Evolutionary conservation across 208 protist species (phyloP), one percentile per base, ranked within the genome.

Genomic region (Trypanosoma congolense): DNA sequence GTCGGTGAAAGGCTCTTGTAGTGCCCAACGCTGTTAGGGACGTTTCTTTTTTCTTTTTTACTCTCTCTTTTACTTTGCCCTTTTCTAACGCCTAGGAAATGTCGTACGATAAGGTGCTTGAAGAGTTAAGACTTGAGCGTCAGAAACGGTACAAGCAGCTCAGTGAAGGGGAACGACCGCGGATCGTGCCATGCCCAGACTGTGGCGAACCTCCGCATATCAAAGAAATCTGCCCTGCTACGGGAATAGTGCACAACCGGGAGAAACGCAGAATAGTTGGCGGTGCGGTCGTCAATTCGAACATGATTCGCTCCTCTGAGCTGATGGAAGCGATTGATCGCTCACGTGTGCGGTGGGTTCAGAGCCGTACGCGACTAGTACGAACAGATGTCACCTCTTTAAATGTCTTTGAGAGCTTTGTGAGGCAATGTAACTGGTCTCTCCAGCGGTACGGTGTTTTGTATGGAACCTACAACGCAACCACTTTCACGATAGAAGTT

Each of bases 401-500:
- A 30, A 90, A 88, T 57, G 75, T 95, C 3, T 93, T 95, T 56
- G 83, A 95, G 56, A 92, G 69, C 41, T 95, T 87, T 56, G 75
- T 80, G 31, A 65, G 66, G 1, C 73, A 80, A 56, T 63, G 84
- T 45, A 71, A 85, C 43, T 91, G 85, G 82, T 65, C 73, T 22
- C 19, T 92, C 61, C 80, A 92, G 68, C 80, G 84, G 10, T 91
- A 90, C 63, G 89, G 83, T 28, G 76, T 93, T 33, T 62, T 95
- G 28, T 95, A 95, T 67, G 89, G 89, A 31, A 69, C 50, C 6
- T 85, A 83, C 66, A 73, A 90, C 40, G 56, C 19, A 9, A 56
- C 38, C 1, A 45, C 41, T 8, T 52, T 64, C 21, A 69, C 58
- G 8, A 44, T 93, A 16, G 80, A 92, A 56, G 78, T 90, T 47